phyloP scores from a whole-genome alignment of 805 yeast genomes.

The Komagataella pseudopastoris region DNA sequence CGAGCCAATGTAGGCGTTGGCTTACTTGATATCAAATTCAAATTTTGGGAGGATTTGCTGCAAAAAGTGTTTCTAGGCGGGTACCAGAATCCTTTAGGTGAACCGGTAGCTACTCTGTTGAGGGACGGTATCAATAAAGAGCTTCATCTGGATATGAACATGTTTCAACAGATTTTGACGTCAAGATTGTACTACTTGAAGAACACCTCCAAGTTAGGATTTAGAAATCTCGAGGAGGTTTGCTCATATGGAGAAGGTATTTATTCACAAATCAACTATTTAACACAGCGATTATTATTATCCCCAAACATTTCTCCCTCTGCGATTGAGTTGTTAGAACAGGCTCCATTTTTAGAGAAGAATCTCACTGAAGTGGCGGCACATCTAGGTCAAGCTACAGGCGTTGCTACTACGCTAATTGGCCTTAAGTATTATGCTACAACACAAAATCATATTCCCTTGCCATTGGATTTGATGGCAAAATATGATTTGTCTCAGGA shows the following conservation, averaged over 20 bases:
- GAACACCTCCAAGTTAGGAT: conserved; percentile 28
- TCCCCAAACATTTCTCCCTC: conserved; percentile 47
- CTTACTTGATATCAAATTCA: conserved; percentile 42
- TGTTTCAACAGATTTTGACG: conserved; percentile 45
- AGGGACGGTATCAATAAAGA: conserved; percentile 36
- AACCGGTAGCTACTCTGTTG: conserved; percentile 52
- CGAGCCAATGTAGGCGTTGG: not conserved
- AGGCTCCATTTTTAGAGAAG: conserved; percentile 31
- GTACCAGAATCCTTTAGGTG: conserved; percentile 28
- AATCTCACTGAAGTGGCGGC: conserved; percentile 50
- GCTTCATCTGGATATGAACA: conserved; percentile 34
- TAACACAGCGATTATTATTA: conserved; percentile 44
- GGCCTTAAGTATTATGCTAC: conserved; percentile 46
- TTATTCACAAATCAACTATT: conserved; percentile 58
- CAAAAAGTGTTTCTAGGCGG: conserved; percentile 27
- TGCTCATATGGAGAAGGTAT: conserved; percentile 76
- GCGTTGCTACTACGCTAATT: conserved; percentile 50
- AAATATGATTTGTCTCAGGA: conserved; percentile 50
- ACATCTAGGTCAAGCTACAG: conserved; percentile 73
- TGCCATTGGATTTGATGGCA: conserved; percentile 53
- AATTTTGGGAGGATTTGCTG: conserved; percentile 61
- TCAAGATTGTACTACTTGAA: conserved; percentile 42
- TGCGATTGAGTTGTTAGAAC: conserved; percentile 19
- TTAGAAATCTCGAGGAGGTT: conserved; percentile 33
- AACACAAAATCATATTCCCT: conserved; percentile 32